Evolutionary conservation across 1,139 yeast genomes (phyloP).

Genomic region (Debaryomyces psychrophilus): DNA sequence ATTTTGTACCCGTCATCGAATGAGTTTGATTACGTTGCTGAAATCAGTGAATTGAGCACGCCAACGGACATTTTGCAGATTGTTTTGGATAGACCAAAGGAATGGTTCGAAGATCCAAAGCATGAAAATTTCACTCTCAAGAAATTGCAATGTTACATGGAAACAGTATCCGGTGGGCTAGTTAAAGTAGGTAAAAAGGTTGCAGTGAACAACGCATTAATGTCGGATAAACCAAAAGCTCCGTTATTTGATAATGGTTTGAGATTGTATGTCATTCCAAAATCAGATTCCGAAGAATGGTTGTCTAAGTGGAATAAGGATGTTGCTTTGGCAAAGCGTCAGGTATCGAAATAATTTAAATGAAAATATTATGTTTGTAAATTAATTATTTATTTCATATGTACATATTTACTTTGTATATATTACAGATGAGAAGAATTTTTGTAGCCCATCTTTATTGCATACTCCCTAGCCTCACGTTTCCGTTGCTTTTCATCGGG

Average conservation of each 20-base stretch:
- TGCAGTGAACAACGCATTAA: constrained; percentile 63
- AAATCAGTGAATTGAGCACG: constrained; percentile 69
- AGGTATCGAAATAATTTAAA: constrained; percentile 6
- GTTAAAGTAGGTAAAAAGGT: constrained; percentile 83
- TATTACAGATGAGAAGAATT: constrained; percentile 7
- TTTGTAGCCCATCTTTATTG: constrained; percentile 56
- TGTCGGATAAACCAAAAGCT: constrained; percentile 63
- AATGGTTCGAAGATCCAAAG: constrained; percentile 70
- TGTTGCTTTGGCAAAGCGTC: constrained; percentile 57
- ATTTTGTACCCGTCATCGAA: constrained; percentile 81
- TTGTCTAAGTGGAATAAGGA: constrained; percentile 67
- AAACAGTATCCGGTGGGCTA: constrained; percentile 81
- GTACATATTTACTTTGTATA: constrained; percentile 5
- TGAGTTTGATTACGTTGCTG: constrained; percentile 81
- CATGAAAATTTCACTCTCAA: constrained; percentile 62
- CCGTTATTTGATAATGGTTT: constrained; percentile 81
- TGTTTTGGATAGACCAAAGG: constrained; percentile 65
- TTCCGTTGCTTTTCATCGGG: constrained; percentile 30
- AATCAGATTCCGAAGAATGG: constrained; percentile 67
- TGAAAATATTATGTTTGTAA: background rate
- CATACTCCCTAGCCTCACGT: constrained; percentile 54
- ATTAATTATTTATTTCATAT: constrained; percentile 2
- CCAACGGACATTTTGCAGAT: constrained; percentile 59
- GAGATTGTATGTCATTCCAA: constrained; percentile 80
- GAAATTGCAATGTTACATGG: constrained; percentile 75